Percentiles rank a stretch among this genome's conserved stretches.
Evolutionary conservation across 768 basidiomycete genomes (phyloP).

Genomic region (Mycena rebaudengoi): DNA sequence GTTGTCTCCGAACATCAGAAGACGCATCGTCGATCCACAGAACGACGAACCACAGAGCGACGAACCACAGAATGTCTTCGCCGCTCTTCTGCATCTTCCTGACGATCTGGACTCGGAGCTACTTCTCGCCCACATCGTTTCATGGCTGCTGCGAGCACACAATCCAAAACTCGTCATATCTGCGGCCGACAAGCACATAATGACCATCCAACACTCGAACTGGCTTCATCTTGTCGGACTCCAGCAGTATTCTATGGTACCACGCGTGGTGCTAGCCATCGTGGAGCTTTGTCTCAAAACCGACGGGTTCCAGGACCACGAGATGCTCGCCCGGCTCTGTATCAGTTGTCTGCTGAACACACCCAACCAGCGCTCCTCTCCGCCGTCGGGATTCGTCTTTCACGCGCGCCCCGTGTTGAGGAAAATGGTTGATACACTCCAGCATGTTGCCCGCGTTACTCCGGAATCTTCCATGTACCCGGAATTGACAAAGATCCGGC

Average conservation of each 20-base stretch:
- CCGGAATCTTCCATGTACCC: not conserved
- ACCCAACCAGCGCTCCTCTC: slow-evolving; percentile 5
- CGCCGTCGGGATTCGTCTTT: slow-evolving; percentile 6
- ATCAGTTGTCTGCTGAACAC: slow-evolving; percentile 4
- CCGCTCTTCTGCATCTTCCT: slow-evolving; percentile 10
- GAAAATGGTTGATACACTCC: not conserved
- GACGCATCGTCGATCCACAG: not conserved
- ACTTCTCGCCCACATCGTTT: not conserved
- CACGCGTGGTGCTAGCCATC: not conserved
- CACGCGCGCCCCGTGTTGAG: slow-evolving; percentile 1
- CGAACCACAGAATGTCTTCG: too few species aligned
- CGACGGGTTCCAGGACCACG: not conserved
- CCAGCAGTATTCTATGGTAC: slow-evolving; percentile 7
- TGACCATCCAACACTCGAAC: slow-evolving; percentile 8
- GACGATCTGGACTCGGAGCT: not conserved
- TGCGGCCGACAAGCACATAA: not conserved
- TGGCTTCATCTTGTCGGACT: slow-evolving; percentile 11
- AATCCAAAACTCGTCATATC: not conserved
- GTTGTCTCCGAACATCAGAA: not conserved
- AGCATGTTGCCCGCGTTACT: not conserved
- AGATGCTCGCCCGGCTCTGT: not conserved
- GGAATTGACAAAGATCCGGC: not conserved
- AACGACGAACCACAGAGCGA: too few species aligned
- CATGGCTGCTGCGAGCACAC: not conserved
- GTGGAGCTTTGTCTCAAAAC: not conserved